Base-by-base conservation (phyloP, 2,329 filamentous ascomycete species). In the Monosporascus sp. region DNA sequence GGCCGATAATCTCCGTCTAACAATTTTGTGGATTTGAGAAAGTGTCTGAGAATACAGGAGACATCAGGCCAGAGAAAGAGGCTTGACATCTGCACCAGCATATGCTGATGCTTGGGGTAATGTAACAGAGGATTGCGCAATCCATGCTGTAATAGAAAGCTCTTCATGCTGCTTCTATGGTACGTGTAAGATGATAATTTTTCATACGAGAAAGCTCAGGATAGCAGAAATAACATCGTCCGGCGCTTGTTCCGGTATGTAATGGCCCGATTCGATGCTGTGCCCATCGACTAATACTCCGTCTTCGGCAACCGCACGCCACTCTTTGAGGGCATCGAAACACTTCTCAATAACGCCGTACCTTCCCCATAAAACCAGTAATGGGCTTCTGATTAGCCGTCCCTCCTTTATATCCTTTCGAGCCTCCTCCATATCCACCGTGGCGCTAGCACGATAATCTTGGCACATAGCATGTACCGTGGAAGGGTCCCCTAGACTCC, bases 371-470 rank as follows among this genome's bases (percentile, higher is more conserved):
- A 84, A 53, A 17, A 83, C 69, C 48, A 73, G 65, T 37, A 83
- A 27, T 2, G 79, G 77, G 47, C 71, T 73, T 17, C 63, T 58
- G 5, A 84, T 72, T 63, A 72, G 71, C 55, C 68, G 70, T 0
- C 75, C 76, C 1, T 65, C 63, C 7, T 67, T 60, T 48, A 75
- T 54, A 61, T 83, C 79, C 20, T 68, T 64, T 53, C 72, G 70
- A 41, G 78, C 72, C 60, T 77, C 74, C 2, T 80, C 75, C 5
- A 83, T 60, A 63, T 84, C 81, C 24, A 80, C 59, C 0, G 72
- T 76, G 16, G 77, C 77, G 5, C 72, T 72, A 1, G 80, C 80
- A 11, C 78, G 68, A 55, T 84, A 85, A 58, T 84, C 81, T 56
- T 83, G 73, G 55, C 79, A 82, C 68, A 76, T 78, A 0, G 72